Conservation (phyloP, 1,139 yeast genomes). For the Nakaseomyces bracarensis region DNA sequence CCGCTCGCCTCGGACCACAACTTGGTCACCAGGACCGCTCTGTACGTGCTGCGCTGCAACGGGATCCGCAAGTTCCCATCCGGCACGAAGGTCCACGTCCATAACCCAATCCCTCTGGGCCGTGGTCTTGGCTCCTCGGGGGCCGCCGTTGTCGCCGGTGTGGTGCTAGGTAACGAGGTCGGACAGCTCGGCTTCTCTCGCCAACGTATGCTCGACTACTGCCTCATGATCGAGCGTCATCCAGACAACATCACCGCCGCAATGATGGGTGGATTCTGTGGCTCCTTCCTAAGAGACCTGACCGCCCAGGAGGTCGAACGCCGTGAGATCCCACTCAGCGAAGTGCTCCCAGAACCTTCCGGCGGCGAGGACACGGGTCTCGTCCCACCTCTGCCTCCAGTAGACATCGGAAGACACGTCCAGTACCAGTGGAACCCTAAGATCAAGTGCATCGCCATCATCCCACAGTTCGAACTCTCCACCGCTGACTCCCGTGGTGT, state of each 20-base stretch:
- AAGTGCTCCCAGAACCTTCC: slow-evolving; percentile 72
- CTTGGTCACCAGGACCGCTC: slow-evolving; percentile 84
- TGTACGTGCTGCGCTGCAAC: slow-evolving; percentile 81
- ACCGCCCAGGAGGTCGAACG: slow-evolving; percentile 59
- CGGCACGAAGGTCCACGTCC: slow-evolving; percentile 76
- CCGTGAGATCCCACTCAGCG: slow-evolving; percentile 75
- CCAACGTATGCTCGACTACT: slow-evolving; percentile 82
- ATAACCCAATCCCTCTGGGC: slow-evolving; percentile 90
- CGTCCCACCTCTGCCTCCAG: slow-evolving; percentile 77
- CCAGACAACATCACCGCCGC: slow-evolving; percentile 99
- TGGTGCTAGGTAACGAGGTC: slow-evolving; percentile 78
- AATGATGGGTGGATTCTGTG: slow-evolving; percentile 98
- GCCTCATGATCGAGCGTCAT: slow-evolving; percentile 94
- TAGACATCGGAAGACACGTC: slow-evolving; percentile 79
- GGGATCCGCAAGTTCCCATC: slow-evolving; percentile 64
- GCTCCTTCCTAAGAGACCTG: slow-evolving; percentile 81
- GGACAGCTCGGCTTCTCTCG: slow-evolving; percentile 67
- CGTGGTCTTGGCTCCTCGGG: slow-evolving; percentile 98
- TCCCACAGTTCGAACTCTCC: slow-evolving; percentile 89
- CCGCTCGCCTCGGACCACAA: slow-evolving; percentile 72
- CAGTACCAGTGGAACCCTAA: slow-evolving; percentile 74
- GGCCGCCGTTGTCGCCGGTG: slow-evolving; percentile 97
- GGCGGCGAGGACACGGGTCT: slow-evolving; percentile 59
- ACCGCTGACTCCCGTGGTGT: slow-evolving; percentile 89
- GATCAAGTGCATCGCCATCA: slow-evolving; percentile 80